Base-by-base conservation (phyloP, 768 basidiomycete genomes). In the Termitomyces sp. region DNA sequence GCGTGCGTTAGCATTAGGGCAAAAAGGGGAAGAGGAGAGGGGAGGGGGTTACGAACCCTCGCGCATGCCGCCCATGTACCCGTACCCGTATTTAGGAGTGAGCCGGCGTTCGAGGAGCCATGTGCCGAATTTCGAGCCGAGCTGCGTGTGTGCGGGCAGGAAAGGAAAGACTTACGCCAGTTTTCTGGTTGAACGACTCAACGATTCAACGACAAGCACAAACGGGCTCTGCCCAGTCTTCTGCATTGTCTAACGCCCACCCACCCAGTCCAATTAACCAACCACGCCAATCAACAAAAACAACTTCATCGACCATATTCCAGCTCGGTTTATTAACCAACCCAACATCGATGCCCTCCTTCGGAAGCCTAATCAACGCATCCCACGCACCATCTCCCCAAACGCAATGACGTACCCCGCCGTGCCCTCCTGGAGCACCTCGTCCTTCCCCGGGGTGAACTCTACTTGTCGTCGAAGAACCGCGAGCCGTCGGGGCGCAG, bases 161-260 rank as follows among this genome's bases (percentile, higher is more conserved):
- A 14, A 32, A 41, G 6, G 29, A 29, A 55, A 22, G 26, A 46
- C 36, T 64, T 60, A 83, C 80, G n/a, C 91, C 92, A 8, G 92
- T 94, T 84, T 91, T 92, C 73, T 88, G 88, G 75, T 90, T 94
- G 56, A 90, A 77, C 18, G 89, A 88, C 74, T 94, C 92, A 14
- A n/a, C n/a, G n/a, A n/a, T n/a, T n/a, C n/a, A n/a, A 88, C 90
- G 41, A 94, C 84, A 29, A 94, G 79, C 31, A 94, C 90, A 70
- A 93, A 93, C 20, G 81, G 82, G 63, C 81, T 87, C 26, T 76
- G 64, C 8, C 92, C 92, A 46, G 90, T 80, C 76, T 90, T 90
- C 69, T 67, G 77, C 62, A 89, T 83, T 20, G 73, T 78, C 82
- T 86, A 58, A n/a, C n/a, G n/a, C n/a, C n/a, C n/a, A n/a, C n/a